A percentile compares a stretch with the other conserved stretches of the same genome.
These are phyloP conservation scores for Thyridium curvatum DNA, from an alignment of 2,329 filamentous ascomycete genomes.

Conservation along the genomic window DNA sequence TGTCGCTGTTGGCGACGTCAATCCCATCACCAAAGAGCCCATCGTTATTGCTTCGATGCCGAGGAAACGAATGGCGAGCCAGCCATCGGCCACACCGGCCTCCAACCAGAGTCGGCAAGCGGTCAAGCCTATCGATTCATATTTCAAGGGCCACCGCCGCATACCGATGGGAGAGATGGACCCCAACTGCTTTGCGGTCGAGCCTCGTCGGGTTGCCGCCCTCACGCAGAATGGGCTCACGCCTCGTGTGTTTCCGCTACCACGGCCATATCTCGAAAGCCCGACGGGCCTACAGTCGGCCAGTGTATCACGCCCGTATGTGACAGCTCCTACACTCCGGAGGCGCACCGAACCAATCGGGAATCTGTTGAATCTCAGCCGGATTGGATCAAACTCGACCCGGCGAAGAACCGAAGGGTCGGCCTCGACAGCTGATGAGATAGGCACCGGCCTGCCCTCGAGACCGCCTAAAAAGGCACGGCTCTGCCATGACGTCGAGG, in stretches of 20 bases:
- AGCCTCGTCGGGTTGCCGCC: conserved; percentile 39
- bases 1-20: conserved; percentile 74
- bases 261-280: conserved; percentile 46
- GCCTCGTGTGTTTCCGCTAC: conserved; percentile 52
- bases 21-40: conserved; percentile 80
- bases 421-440: background rate
- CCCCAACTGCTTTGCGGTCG: conserved; percentile 51
- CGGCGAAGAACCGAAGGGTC: conserved; percentile 18
- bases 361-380: conserved; percentile 27
- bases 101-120: conserved; percentile 18
- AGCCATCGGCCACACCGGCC: conserved; percentile 2
- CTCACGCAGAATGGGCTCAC: conserved; percentile 42
- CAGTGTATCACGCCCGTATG: conserved; percentile 18
- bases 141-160: conserved; percentile 43
- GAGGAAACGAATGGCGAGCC: background rate
- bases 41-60: conserved; percentile 38
- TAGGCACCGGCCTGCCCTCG: background rate
- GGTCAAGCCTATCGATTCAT: conserved; percentile 47
- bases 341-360: conserved; percentile 47
- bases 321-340: conserved; percentile 33
- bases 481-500: conserved; percentile 34
- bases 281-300: conserved; percentile 5
- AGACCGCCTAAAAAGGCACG: conserved; percentile 52
- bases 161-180: conserved; percentile 59
- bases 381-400: conserved; percentile 5